Percentiles rank a stretch among this genome's conserved stretches.
phyloP scores from a whole-genome alignment of 495 filamentous ascomycete genomes.

The Podospora tetraspora region DNA sequence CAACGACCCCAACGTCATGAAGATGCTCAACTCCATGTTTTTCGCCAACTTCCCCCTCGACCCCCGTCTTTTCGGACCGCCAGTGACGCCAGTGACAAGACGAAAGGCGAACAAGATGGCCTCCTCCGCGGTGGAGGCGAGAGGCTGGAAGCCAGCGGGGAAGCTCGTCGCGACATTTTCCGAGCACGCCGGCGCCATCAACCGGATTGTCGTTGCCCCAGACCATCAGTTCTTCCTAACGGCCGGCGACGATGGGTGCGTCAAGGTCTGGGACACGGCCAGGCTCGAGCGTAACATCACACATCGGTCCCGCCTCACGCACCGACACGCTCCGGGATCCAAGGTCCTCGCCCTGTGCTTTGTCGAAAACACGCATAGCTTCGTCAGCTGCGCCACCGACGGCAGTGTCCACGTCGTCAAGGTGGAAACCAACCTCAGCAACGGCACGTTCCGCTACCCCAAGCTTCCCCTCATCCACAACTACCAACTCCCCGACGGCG shows the following conservation, averaged over 20 bases:
- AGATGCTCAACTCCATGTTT: slow-evolving; percentile 81
- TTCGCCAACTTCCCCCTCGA: slow-evolving; percentile 87
- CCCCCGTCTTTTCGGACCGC: slow-evolving; percentile 70
- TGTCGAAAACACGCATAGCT: slow-evolving; percentile 89
- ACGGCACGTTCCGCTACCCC: slow-evolving; percentile 63
- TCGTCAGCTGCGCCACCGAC: slow-evolving; percentile 83
- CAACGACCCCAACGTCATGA: slow-evolving; percentile 80
- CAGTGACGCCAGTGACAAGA: slow-evolving; percentile 65
- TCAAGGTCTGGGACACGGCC: slow-evolving; percentile 90
- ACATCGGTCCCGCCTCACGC: slow-evolving; percentile 80
- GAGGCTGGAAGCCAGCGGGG: slow-evolving; percentile 78
- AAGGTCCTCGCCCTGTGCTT: slow-evolving; percentile 79
- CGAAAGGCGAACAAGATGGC: slow-evolving; percentile 53
- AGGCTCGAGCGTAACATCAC: slow-evolving; percentile 85
- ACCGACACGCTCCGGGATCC: slow-evolving; percentile 62
- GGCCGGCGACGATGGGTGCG: slow-evolving; percentile 83
- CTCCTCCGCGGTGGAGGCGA: slow-evolving; percentile 39
- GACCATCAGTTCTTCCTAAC: slow-evolving; percentile 96
- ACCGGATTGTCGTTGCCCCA: slow-evolving; percentile 73
- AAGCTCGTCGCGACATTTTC: slow-evolving; percentile 79
- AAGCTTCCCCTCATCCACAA: slow-evolving; percentile 70
- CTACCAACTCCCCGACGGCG: slow-evolving; percentile 66
- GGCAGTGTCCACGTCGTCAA: slow-evolving; percentile 86
- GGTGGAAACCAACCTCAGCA: slow-evolving; percentile 64
- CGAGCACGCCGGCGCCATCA: slow-evolving; percentile 80